These are phyloP conservation scores for Blastobotrys elegans DNA, from an alignment of 1,139 yeast species.

Conservation along the genomic window DNA sequence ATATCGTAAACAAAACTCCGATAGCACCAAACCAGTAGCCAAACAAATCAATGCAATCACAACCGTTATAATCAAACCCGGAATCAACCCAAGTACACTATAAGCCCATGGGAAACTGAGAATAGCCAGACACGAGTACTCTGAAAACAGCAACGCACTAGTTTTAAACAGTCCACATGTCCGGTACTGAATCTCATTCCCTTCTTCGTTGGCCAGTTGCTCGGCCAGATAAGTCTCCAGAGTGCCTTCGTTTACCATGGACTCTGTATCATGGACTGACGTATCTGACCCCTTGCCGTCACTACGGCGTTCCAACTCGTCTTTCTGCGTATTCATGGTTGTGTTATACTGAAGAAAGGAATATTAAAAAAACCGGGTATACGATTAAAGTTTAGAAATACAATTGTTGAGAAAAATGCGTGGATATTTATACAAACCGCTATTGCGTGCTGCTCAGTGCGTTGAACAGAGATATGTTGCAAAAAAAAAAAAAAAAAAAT, in stretches of 20 bases:
- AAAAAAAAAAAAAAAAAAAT: too few species aligned
- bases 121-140: slow-evolving; percentile 57
- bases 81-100: slow-evolving; percentile 53
- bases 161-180: slow-evolving; percentile 56
- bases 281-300: not conserved
- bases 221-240: slow-evolving; percentile 32
- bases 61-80: slow-evolving; percentile 52
- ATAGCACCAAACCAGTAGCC: slow-evolving; percentile 51
- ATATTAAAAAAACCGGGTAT: too few species aligned
- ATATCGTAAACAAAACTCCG: slow-evolving; percentile 51
- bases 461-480: too few species aligned
- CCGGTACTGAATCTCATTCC: slow-evolving; percentile 44
- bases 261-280: not conserved
- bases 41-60: slow-evolving; percentile 48
- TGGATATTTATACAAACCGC: too few species aligned
- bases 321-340: too few species aligned
- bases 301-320: not conserved
- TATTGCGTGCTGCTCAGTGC: too few species aligned
- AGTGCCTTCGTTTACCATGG: slow-evolving; percentile 16
- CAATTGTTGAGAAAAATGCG: too few species aligned
- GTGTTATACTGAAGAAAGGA: too few species aligned
- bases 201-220: slow-evolving; percentile 31
- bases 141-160: slow-evolving; percentile 54
- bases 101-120: slow-evolving; percentile 65
- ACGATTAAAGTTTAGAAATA: too few species aligned